Base-by-base conservation (phyloP, 2,329 filamentous ascomycete genomes). In the Penicillium concentricum region DNA sequence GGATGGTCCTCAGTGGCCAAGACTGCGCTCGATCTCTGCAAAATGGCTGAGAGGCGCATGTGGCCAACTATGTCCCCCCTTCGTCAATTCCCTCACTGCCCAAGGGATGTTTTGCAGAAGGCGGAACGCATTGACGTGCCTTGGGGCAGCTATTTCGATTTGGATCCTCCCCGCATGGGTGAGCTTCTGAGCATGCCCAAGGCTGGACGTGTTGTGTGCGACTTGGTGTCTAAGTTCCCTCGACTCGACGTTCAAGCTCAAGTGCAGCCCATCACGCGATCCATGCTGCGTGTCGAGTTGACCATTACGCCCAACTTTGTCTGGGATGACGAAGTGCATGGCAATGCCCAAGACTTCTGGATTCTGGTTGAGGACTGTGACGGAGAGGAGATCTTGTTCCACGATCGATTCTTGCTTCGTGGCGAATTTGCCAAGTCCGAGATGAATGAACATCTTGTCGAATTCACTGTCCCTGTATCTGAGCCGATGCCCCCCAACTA, bases 1-100 rank as follows among this genome's bases (percentile, higher is more conserved):
- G 93, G 93, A 34, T 99, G 93, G 93, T 87, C 94, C 0, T 88
- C 87, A 16, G 94, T 97, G 4, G 91, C 94, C 9, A 96, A 94
- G 78, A 91, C 89, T 60, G 92, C 94, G 0, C 81, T 99, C 41
- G 91, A 96, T 67, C 83, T 99, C 51, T 99, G 95, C 79, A 99
- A 99, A 79, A 97, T 96, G 91, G 94, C 93, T 0, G 94, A 99
- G 79, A 96, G 96, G 81, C 85, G 95, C 48, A 99, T 99, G 95
- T 99, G 94, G 94, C 92, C 93, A 15, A 97, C 93, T 6, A 99
- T 97, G 94, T 91, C 91, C 37, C 94, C 95, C 12, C 81, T 99
- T 32, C 86, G 94, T 52, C 94, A 99, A 69, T 99, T 99, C 70
- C 85, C 89, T 4, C 79, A 80, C 38, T 96, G 92, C 69, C 87